Base-by-base conservation (phyloP, 23 red algal genomes). In the Gracilaria vermiculophylla region DNA sequence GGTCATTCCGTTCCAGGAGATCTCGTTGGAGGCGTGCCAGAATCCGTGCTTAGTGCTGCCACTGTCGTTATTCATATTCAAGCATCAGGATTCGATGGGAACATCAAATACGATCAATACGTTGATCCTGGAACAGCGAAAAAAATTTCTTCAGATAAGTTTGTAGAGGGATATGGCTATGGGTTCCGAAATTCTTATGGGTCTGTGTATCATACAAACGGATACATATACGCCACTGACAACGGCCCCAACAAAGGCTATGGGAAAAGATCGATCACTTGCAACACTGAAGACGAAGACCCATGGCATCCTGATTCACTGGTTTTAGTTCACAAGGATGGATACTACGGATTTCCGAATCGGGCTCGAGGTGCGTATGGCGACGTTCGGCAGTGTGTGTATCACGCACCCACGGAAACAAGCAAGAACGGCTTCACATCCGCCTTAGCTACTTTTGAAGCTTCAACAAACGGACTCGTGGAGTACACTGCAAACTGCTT, bases 401-500 rank as follows among this genome's bases (percentile, higher is more conserved):
- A 91, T 40, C 78, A 81, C 36, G 76, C 56, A 20, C 75, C 75
- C 1, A 69, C 53, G 1, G 75, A 78, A 12, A 81, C 42, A 2
- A 73, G 74, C 47, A 24, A 62, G n/a, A 73, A 80, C 44, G 83
- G 87, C 0, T 91, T 81, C 87, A 91, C 87, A 12, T 53, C 61
- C 20, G 74, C 72, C 21, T 41, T 91, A 36, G 77, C 74, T 11
- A 80, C 87, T 13, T 91, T 91, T 69, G 76, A 80, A 47, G 65
- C 87, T 39, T 91, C 87, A 27, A 91, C 87, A 42, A 81, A 91
- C 37, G 87, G 87, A 1, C 36, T 91, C 25, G 42, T 91, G 71
- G 87, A 91, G 48, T 91, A 91, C 60, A 91, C 87, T 2, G 87
- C 87, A 10, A 91, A 91, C 87, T 70, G 73, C 31, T 91, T 91